Base-by-base conservation (phyloP, 257 asterid species). In the Leptodermis oblonga region DNA sequence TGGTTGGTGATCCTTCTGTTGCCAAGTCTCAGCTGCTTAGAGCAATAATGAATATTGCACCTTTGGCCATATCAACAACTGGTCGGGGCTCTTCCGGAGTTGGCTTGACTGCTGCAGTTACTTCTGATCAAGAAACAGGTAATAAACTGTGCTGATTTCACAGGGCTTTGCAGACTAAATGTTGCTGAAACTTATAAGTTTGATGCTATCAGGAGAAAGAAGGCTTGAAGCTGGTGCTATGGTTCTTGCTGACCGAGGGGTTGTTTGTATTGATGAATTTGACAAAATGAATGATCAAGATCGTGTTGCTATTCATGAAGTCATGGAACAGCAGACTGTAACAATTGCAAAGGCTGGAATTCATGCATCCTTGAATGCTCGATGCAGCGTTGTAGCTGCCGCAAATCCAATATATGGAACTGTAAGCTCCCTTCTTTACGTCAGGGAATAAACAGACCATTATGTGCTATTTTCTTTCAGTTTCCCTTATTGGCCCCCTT, bases 1-100 rank as follows among this genome's bases (percentile, higher is more conserved):
- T 93, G 97, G 97, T 93, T 68, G 99, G 97, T 2, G 99, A 93
- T 81, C 99, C 99, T 65, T 93, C 96, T 78, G 97, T 93, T 75
- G 97, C 99, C 48, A 93, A 93, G 82, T 93, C 99, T 81, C 99
- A 93, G 79, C 82, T 93, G 67, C 80, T 90, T 79, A 87, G 99
- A 84, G 97, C 99, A 59, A 90, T 93, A 69, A 88, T 93, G 90
- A 88, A 88, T 76, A 90, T 93, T 72, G 97, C 99, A 69, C 99
- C 99, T 76, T 83, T 90, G 63, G 96, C 99, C 73, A 90, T 93
- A 77, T 93, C 97, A 68, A 93, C 99, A 67, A 93, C 96, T 66
- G 97, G 99, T 49, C 88, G 99, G 53, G 99, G 99, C 73, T 93
- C 97, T 75, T 93, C 97, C 34, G 99, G 99, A 78, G 99, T 93